phyloP scores from a whole-genome alignment of 164 flowering plant species.

The Santalum album region DNA sequence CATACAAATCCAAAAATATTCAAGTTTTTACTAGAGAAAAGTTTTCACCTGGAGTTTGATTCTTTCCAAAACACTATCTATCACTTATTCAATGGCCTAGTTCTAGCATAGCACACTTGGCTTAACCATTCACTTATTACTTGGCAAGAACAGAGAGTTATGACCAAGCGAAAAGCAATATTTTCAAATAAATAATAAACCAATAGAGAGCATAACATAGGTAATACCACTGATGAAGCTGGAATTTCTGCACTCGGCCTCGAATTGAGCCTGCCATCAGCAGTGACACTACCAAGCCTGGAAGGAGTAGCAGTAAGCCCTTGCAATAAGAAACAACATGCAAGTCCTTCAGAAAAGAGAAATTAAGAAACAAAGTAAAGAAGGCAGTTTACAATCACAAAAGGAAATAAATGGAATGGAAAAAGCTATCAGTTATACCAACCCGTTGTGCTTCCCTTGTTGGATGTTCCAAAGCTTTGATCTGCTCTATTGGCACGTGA shows the following conservation, averaged over 20 bases:
- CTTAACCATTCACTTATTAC: no score
- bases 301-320: conserved; percentile 43
- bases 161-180: background rate
- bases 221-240: conserved; percentile 46
- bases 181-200: background rate
- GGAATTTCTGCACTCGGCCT: conserved; percentile 25
- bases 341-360: no score
- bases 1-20: no score
- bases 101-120: no score
- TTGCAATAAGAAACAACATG: conserved; percentile 14
- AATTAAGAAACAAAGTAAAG: no score
- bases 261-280: conserved; percentile 28
- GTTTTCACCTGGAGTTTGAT: no score
- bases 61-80: no score
- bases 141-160: background rate
- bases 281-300: conserved; percentile 24
- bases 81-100: no score
- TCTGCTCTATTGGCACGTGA: conserved; percentile 31
- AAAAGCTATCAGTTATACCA: conserved; percentile 6
- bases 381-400: background rate
- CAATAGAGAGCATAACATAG: background rate
- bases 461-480: conserved; percentile 35
- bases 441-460: conserved; percentile 47
- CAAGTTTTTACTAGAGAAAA: no score
- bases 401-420: background rate